phyloP scores from a whole-genome alignment of 345 rosid genomes.

The Acer yangbiense region DNA sequence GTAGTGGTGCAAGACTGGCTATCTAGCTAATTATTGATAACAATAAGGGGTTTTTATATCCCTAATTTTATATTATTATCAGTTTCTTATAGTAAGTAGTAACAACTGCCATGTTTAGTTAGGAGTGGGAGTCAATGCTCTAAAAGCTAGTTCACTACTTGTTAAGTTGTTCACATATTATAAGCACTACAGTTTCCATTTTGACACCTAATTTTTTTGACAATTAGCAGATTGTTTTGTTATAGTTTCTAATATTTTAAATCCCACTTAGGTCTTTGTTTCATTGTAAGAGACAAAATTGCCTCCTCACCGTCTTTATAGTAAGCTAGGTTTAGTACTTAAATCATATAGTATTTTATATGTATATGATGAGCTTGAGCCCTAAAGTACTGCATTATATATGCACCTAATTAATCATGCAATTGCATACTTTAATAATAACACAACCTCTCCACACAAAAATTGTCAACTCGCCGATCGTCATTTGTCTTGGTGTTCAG shows the following conservation, averaged over 20 bases:
- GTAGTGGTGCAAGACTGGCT: too few relatives aligned
- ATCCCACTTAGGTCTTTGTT: background rate
- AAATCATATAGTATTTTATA: background rate
- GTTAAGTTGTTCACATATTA: background rate
- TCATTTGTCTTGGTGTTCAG: too few relatives aligned
- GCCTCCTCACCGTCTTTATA: background rate
- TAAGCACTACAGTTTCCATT: background rate
- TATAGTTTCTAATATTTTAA: background rate
- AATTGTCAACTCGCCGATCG: background rate
- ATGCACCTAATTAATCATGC: background rate
- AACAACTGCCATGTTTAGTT: background rate
- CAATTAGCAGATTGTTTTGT: background rate
- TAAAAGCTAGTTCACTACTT: background rate
- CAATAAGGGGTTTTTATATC: too few relatives aligned
- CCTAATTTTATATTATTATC: background rate
- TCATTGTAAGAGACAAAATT: background rate
- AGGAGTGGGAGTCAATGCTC: conserved; percentile 9
- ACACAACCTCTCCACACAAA: background rate
- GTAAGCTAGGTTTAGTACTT: background rate
- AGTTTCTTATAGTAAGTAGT: background rate
- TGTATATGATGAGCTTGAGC: background rate
- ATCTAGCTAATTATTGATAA: too few relatives aligned
- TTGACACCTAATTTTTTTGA: conserved; percentile 2
- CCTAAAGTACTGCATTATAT: background rate
- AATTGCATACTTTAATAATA: background rate